Conservation (phyloP, 2,329 filamentous ascomycete species). For the Teratosphaeria pseudoeucalypti region DNA sequence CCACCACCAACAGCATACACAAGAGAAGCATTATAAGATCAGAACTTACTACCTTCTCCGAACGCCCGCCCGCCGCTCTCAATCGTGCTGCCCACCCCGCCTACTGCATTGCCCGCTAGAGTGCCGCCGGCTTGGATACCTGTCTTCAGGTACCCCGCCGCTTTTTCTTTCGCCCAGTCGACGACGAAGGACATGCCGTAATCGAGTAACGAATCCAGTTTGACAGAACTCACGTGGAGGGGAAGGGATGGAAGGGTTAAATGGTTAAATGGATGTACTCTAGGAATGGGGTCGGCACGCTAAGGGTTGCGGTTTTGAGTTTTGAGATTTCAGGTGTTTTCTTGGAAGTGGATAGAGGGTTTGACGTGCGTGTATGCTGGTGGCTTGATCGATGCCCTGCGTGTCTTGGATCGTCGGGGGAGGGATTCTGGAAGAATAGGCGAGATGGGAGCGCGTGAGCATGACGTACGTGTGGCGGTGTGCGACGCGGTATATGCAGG, state of each 20-base stretch:
- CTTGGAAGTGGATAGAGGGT: background rate
- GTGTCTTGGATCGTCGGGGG: background rate
- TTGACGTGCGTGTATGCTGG: background rate
- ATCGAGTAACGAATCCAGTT: background rate
- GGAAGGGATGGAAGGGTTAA: background rate
- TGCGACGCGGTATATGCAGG: background rate
- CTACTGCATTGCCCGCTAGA: slow-evolving; percentile 29
- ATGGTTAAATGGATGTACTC: background rate
- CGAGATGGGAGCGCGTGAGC: background rate
- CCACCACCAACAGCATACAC: too few species aligned
- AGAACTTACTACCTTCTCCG: slow-evolving; percentile 22
- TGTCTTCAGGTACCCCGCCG: slow-evolving; percentile 21
- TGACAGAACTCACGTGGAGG: background rate
- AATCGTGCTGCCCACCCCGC: slow-evolving; percentile 24
- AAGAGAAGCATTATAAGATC: background rate
- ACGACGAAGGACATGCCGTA: slow-evolving; percentile 15
- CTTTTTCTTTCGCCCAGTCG: slow-evolving; percentile 23
- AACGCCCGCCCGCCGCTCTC: slow-evolving; percentile 24
- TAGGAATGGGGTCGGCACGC: background rate
- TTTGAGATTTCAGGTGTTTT: background rate
- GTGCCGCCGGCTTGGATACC: slow-evolving; percentile 28
- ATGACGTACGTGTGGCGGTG: background rate
- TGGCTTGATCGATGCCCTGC: background rate
- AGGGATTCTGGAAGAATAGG: background rate
- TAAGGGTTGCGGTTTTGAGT: background rate